Base-by-base conservation (phyloP, 2,329 filamentous ascomycete species). In the Talaromyces sp. region DNA sequence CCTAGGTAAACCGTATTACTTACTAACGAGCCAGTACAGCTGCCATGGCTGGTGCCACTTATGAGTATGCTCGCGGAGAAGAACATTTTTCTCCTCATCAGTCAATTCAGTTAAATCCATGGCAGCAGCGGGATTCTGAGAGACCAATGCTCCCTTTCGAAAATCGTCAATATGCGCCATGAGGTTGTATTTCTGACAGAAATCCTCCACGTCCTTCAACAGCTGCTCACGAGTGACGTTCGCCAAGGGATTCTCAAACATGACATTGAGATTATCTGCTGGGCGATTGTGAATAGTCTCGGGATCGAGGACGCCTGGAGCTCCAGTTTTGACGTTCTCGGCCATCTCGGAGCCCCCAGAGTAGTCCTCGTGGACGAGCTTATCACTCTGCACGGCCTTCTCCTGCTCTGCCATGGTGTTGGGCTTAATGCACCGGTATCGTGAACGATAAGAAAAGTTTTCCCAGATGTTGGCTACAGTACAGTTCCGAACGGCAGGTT, bases 161-260 rank as follows among this genome's bases (percentile, higher is more conserved):
- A 84, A 81, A 21, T 64, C 69, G 3, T 79, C 78, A 10, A 80
- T 65, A 19, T 80, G 72, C 21, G 81, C 75, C 36, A 74, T 73
- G 2, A 84, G 70, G 8, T 75, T 76, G 52, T 78, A 76, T n/a
- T 78, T 69, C 3, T 67, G 61, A 43, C 80, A 82, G 66, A 85
- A 87, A 0, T 72, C 66, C 43, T 81, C 76, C 2, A 86, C 84
- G 60, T 83, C 75, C 19, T 71, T 68, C 39, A 86, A 68, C 13
- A 87, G 77, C 54, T 79, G 70, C 1, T 80, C 74, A 28, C 78
- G 76, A 1, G 80, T 75, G 7, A 86, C 75, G 0, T 78, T 80
- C 1, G 74, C 78, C 2, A 87, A 73, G 10, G 81, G 81, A 40
- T 86, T 86, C 56, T 78, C 75, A 56, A 83, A 76, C 58, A 71